These are phyloP conservation scores for Talaromyces wortmannii DNA, from an alignment of 495 filamentous ascomycete genomes.

Conservation along the genomic window DNA sequence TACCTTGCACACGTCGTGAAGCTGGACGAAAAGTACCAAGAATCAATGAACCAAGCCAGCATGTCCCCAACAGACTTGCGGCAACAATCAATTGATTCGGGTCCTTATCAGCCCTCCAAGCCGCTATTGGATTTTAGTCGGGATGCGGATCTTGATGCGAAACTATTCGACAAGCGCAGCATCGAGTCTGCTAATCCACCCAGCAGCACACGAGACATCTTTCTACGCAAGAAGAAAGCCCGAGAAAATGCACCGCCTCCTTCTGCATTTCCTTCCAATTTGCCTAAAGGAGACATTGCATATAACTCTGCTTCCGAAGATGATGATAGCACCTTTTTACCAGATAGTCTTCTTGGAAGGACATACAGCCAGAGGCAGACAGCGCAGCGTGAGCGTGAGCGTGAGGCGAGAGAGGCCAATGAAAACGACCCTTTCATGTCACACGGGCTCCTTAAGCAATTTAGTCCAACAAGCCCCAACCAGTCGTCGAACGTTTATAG, in stretches of 20 bases:
- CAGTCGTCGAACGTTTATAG: conserved; percentile 3
- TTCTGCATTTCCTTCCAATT: conserved; percentile 25
- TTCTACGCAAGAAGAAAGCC: conserved; percentile 25
- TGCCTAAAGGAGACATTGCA: conserved; percentile 4
- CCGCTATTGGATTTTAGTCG: conserved; percentile 32
- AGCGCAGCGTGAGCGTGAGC: conserved; percentile 50
- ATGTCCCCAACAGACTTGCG: conserved; percentile 11
- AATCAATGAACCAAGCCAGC: conserved; percentile 16
- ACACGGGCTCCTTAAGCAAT: conserved; percentile 14
- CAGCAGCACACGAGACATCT: conserved; percentile 15
- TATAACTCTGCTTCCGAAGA: conserved; percentile 13
- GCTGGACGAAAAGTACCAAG: conserved; percentile 44
- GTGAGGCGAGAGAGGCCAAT: conserved; percentile 41
- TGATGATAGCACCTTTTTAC: conserved; percentile 42
- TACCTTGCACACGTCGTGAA: conserved; percentile 59
- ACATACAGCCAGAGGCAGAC: conserved; percentile 56
- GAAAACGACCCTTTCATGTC: conserved; percentile 24
- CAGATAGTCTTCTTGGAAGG: conserved; percentile 53
- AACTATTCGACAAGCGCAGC: background rate
- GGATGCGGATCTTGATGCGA: background rate
- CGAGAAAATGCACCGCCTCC: conserved; percentile 40
- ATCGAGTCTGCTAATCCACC: conserved; percentile 10
- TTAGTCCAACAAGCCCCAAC: conserved; percentile 1
- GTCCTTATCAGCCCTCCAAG: conserved; percentile 45
- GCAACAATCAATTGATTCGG: conserved; percentile 25